Conservation (phyloP, 192 early-diverging fungal genomes). For the Chytriomyces hyalinus region DNA sequence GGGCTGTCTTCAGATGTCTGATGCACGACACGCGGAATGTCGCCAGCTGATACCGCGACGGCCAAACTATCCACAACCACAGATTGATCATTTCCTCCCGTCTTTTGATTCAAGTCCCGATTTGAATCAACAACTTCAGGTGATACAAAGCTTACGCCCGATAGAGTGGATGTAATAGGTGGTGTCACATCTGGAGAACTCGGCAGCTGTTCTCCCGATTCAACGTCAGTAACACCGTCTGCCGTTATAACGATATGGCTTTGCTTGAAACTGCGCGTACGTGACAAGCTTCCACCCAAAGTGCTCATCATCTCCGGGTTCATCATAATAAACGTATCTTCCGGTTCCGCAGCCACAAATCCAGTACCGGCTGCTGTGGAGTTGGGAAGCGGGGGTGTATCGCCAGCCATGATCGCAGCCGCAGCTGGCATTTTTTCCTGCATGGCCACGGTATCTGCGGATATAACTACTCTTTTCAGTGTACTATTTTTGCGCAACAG, state of each 20-base stretch:
- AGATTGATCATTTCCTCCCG: too few species aligned
- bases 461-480: neutral
- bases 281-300: conserved; percentile 9
- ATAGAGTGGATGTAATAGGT: neutral
- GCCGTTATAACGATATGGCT: conserved; percentile 25
- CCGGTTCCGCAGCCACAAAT: neutral
- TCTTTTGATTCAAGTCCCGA: too few species aligned
- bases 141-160: too few species aligned
- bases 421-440: too few species aligned
- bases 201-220: neutral
- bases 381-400: neutral
- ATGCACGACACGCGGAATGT: too few species aligned
- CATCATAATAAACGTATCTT: neutral
- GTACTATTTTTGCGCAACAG: conserved; percentile 16
- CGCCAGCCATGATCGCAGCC: neutral
- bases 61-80: too few species aligned
- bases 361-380: neutral
- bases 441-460: too few species aligned
- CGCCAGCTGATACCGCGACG: too few species aligned
- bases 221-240: neutral
- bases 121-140: too few species aligned
- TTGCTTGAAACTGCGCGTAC: conserved; percentile 28
- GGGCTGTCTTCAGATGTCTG: too few species aligned
- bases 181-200: neutral
- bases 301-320: neutral